phyloP scores from a whole-genome alignment of 2,329 filamentous ascomycete species.

The Westerdykella aurantiaca region DNA sequence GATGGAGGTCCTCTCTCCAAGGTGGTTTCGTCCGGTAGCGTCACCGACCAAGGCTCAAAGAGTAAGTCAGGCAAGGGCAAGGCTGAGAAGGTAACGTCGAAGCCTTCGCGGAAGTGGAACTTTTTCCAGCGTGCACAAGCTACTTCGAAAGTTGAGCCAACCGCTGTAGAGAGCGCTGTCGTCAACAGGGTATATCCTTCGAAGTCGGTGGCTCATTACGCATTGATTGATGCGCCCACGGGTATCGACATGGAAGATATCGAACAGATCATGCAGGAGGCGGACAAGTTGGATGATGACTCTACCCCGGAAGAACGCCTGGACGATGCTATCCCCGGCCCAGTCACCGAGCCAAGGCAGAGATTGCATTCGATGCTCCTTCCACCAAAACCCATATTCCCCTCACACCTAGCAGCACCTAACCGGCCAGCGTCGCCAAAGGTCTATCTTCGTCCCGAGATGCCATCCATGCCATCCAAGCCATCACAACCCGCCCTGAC shows the following conservation, averaged over 20 bases:
- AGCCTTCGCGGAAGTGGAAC: conserved; percentile 49
- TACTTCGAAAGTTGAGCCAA: conserved; percentile 32
- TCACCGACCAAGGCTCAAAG: conserved; percentile 18
- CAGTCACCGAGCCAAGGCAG: conserved; percentile 21
- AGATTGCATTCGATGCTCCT: conserved; percentile 36
- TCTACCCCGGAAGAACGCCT: conserved; percentile 10
- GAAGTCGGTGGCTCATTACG: conserved; percentile 53
- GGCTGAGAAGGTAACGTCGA: conserved; percentile 27
- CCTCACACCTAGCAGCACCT: conserved; percentile 18
- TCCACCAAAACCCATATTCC: conserved; percentile 32
- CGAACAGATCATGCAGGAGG: conserved; percentile 44
- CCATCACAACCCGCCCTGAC: conserved; percentile 4
- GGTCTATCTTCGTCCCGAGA: conserved; percentile 25
- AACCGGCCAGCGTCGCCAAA: conserved; percentile 34
- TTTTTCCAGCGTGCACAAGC: conserved; percentile 52
- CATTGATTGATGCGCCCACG: conserved; percentile 48
- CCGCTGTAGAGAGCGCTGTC: conserved; percentile 35
- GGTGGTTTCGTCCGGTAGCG: conserved; percentile 11
- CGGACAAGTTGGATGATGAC: conserved; percentile 24
- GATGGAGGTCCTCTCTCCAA: conserved; percentile 15
- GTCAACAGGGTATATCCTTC: conserved; percentile 19
- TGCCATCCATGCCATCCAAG: conserved; percentile 9
- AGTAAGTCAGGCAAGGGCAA: conserved; percentile 16
- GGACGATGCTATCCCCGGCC: conserved; percentile 16
- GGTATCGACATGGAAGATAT: conserved; percentile 42